Percentiles rank a stretch among this genome's conserved stretches.
These are phyloP conservation scores for Aspergillus caelatus DNA, from an alignment of 2,329 filamentous ascomycete genomes.

Conservation along the genomic window DNA sequence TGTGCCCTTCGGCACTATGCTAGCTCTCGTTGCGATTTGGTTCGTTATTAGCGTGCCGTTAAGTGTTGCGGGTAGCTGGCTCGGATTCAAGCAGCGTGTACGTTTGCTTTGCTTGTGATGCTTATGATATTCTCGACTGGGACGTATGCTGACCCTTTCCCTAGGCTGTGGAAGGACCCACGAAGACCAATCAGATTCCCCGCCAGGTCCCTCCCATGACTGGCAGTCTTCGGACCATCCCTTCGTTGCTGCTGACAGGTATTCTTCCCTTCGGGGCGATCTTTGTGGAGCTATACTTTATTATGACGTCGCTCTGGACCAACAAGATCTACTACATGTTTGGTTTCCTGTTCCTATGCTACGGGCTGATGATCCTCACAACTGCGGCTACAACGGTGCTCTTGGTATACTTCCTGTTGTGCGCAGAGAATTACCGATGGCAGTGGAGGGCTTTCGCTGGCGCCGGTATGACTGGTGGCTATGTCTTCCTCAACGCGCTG, in stretches of 20 bases:
- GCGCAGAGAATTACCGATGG: constrained; percentile 98
- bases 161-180: constrained; percentile 72
- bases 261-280: constrained; percentile 94
- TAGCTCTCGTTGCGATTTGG: constrained; percentile 91
- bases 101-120: constrained; percentile 15
- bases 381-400: constrained; percentile 89
- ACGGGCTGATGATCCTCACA: constrained; percentile 95
- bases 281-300: constrained; percentile 98
- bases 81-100: constrained; percentile 77
- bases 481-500: constrained; percentile 89
- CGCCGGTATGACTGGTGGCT: constrained; percentile 84
- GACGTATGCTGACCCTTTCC: constrained; percentile 12
- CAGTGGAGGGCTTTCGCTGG: constrained; percentile 95
- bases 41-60: constrained; percentile 94
- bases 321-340: constrained; percentile 99
- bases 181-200: constrained; percentile 96
- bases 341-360: constrained; percentile 96
- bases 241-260: constrained; percentile 88
- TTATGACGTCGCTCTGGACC: constrained; percentile 99
- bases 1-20: constrained; percentile 95
- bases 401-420: constrained; percentile 94
- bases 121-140: neutral
- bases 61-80: constrained; percentile 86
- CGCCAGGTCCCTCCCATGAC: constrained; percentile 87
- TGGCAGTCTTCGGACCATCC: constrained; percentile 82